Percentiles rank a stretch among this genome's conserved stretches.
phyloP scores from a whole-genome alignment of 2,329 filamentous ascomycete genomes.

The Aaosphaeria arxii region DNA sequence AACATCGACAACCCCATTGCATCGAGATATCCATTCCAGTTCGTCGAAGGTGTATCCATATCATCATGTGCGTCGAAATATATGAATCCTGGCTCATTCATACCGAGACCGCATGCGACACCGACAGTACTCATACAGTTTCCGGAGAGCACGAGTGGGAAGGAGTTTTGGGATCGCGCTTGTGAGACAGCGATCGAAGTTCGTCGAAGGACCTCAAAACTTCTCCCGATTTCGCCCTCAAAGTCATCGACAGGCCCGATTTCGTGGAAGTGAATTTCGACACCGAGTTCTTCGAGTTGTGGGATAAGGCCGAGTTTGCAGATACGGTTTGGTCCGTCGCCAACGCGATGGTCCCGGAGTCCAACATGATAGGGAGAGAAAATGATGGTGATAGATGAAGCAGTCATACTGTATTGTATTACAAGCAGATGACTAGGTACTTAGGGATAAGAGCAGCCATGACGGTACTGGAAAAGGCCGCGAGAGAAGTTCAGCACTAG shows the following conservation, averaged over 20 bases:
- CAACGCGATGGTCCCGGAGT: constrained; percentile 34
- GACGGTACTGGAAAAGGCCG: no score
- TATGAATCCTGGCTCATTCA: constrained; percentile 29
- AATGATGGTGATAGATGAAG: background rate
- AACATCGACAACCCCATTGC: constrained; percentile 39
- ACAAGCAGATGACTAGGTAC: no score
- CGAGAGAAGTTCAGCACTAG: no score
- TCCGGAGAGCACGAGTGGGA: constrained; percentile 40
- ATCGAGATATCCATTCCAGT: constrained; percentile 38
- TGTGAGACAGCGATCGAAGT: constrained; percentile 29
- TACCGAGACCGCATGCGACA: constrained; percentile 33
- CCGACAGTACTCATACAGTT: constrained; percentile 40
- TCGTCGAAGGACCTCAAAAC: constrained; percentile 40
- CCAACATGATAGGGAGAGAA: constrained; percentile 43
- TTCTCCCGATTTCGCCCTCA: constrained; percentile 41
- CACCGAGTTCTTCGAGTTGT: constrained; percentile 17
- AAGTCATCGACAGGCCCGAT: constrained; percentile 31
- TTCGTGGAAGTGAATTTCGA: constrained; percentile 23
- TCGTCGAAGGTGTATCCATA: constrained; percentile 35
- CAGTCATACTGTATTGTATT: background rate
- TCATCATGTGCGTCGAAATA: constrained; percentile 48
- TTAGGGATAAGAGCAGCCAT: no score
- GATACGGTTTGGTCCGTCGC: constrained; percentile 37
- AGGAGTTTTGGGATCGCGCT: constrained; percentile 23
- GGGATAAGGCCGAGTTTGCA: constrained; percentile 23